Conservation (phyloP, 202 grass and related monocot species). For the Panicum hallii region DNA sequence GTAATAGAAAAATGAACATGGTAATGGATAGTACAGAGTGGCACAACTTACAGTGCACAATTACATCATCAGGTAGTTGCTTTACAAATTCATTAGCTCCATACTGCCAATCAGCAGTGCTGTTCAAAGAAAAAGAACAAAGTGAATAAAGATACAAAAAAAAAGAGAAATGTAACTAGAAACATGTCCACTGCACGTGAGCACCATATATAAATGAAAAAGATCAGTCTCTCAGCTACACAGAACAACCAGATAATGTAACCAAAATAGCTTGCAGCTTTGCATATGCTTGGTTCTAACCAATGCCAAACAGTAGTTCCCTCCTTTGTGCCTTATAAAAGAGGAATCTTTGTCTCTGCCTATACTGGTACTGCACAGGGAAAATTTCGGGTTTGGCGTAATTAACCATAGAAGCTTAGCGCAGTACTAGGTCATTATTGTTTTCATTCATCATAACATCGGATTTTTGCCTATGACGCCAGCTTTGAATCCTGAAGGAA, state of each 20-base stretch:
- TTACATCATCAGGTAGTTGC: slow-evolving; percentile 71
- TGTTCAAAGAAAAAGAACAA: slow-evolving; percentile 41
- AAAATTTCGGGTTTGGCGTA: neutral
- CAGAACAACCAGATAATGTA: neutral
- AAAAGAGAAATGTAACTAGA: neutral
- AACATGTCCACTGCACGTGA: neutral
- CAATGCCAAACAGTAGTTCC: neutral
- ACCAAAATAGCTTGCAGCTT: neutral
- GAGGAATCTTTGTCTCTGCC: neutral
- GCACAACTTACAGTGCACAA: slow-evolving; percentile 74
- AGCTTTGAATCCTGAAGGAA: neutral
- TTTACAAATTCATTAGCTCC: slow-evolving; percentile 70
- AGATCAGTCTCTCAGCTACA: neutral
- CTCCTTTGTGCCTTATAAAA: neutral
- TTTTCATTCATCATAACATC: neutral
- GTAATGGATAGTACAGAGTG: neutral
- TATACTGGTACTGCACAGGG: neutral
- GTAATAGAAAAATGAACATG: neutral
- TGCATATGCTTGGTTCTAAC: neutral
- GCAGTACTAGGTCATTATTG: neutral
- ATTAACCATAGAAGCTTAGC: neutral
- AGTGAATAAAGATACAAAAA: slow-evolving; percentile 15
- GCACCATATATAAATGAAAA: neutral
- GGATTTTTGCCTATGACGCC: neutral
- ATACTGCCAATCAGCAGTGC: slow-evolving; percentile 79